phyloP scores from a whole-genome alignment of 2,329 filamentous ascomycete species.

The Akanthomyces uredinophilus region DNA sequence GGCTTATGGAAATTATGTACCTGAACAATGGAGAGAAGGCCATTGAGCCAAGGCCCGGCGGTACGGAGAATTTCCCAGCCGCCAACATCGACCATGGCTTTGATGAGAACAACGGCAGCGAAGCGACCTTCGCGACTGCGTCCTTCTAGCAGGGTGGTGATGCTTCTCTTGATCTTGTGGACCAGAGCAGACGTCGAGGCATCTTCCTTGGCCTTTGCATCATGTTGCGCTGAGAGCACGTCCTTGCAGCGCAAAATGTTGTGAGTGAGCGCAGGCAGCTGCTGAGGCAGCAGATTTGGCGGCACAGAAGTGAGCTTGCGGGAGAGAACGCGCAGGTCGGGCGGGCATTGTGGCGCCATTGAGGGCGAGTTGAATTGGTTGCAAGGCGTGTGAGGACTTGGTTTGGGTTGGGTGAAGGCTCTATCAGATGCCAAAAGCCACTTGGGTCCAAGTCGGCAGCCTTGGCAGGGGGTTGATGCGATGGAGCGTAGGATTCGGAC shows the following conservation, averaged over 20 bases:
- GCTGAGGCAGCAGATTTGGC: constrained; percentile 65
- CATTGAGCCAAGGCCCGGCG: constrained; percentile 69
- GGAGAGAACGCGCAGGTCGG: constrained; percentile 61
- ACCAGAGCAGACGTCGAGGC: constrained; percentile 62
- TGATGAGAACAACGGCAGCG: constrained; percentile 71
- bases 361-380: background rate
- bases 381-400: background rate
- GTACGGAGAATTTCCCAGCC: constrained; percentile 77
- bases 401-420: background rate
- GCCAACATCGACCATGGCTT: constrained; percentile 74
- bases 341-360: constrained; percentile 37
- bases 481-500: background rate
- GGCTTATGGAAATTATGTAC: constrained; percentile 35
- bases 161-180: constrained; percentile 74
- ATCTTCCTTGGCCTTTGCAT: constrained; percentile 56
- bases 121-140: constrained; percentile 70
- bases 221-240: constrained; percentile 59
- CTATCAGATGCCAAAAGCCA: constrained; percentile 9
- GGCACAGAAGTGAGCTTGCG: constrained; percentile 67
- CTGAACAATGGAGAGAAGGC: constrained; percentile 68
- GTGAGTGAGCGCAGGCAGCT: constrained; percentile 64
- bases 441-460: background rate
- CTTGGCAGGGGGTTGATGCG: background rate
- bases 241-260: constrained; percentile 53
- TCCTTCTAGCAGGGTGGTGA: constrained; percentile 74